These are phyloP conservation scores for Papiliotrema terrestris DNA, from an alignment of 1,284 basidiomycete species.

Conservation along the genomic window DNA sequence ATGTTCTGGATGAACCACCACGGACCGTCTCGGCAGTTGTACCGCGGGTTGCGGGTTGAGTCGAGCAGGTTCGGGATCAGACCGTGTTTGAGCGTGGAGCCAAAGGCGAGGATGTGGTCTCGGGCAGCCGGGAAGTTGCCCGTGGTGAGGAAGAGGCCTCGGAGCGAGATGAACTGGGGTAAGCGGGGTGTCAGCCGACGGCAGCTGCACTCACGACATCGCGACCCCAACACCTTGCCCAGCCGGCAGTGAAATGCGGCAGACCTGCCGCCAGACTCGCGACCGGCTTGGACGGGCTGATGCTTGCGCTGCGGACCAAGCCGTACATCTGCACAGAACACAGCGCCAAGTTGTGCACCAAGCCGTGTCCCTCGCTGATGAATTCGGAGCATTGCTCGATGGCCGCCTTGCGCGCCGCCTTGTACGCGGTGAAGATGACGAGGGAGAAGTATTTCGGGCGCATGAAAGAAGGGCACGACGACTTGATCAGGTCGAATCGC, in stretches of 20 bases:
- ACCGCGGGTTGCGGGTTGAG: constrained; percentile 76
- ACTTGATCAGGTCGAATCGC: constrained; percentile 73
- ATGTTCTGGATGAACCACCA: constrained; percentile 99
- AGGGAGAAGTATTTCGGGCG: constrained; percentile 92
- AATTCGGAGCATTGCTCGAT: constrained; percentile 85
- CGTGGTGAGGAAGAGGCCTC: constrained; percentile 86
- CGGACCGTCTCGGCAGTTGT: constrained; percentile 46
- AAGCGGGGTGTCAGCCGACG: not conserved
- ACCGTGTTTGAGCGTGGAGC: constrained; percentile 73
- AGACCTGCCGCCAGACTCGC: constrained; percentile 89
- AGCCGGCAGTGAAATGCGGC: constrained; percentile 83
- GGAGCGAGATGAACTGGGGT: constrained; percentile 72
- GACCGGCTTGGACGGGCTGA: constrained; percentile 61
- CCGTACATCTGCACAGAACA: constrained; percentile 91
- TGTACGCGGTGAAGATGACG: constrained; percentile 83
- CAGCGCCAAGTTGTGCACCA: constrained; percentile 82
- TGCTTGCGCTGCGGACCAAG: constrained; percentile 77
- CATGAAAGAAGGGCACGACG: constrained; percentile 72
- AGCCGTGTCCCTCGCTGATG: constrained; percentile 73
- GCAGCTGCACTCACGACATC: constrained; percentile 58
- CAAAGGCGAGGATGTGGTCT: constrained; percentile 83
- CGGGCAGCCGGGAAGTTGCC: constrained; percentile 82
- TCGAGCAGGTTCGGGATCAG: constrained; percentile 91
- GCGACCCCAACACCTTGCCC: constrained; percentile 95
- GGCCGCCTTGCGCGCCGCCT: constrained; percentile 72